Base-by-base conservation (phyloP, 768 basidiomycete genomes). In the Dacryopinax spathularia region DNA sequence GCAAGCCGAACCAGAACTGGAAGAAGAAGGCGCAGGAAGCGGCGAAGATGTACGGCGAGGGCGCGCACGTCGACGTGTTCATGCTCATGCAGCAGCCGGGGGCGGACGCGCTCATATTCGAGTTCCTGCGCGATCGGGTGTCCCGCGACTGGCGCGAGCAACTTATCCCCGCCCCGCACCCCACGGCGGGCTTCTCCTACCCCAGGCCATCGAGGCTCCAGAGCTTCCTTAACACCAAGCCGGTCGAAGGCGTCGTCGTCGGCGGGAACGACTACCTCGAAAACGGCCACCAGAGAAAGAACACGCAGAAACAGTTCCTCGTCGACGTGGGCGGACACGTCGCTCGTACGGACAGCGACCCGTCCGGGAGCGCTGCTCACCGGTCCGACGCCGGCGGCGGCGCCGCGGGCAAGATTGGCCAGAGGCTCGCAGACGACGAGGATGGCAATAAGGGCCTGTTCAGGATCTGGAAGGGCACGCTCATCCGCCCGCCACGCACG, bases 31-130 rank as follows among this genome's bases (percentile, higher is more conserved):
- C 22, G n/a, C 41, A 62, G 12, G 27, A 48, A 61, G 59, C 61
- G 9, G 18, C 35, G 37, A 36, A 64, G 48, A 61, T 63, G 70
- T 3, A 16, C 34, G 12, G 66, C 48, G 20, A 70, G 69, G 61
- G 63, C 68, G 9, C 68, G 73, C 1, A 69, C 67, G 39, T 61
- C 68, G 43, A 67, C 75, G 2, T 29, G 25, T 29, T 29, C 48
- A 31, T 13, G 13, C 5, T 56, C 25, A 20, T 20, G 62, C 48
- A 56, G 25, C 2, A 25, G 25, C 10, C 25, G 7, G 6, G 31
- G 25, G 48, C 48, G 25, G 9, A 3, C 13, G 5, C 29, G 13
- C 25, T 27, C 48, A 27, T 56, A 22, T 20, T 56, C 48, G 13
- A 56, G 31, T 56, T 56, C 48, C 29, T 56, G 13, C 15, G 10